Percentiles rank a stretch among this genome's conserved stretches.
phyloP scores from a whole-genome alignment of 1,284 basidiomycete genomes.

The Stygiomarasmius scandens region DNA sequence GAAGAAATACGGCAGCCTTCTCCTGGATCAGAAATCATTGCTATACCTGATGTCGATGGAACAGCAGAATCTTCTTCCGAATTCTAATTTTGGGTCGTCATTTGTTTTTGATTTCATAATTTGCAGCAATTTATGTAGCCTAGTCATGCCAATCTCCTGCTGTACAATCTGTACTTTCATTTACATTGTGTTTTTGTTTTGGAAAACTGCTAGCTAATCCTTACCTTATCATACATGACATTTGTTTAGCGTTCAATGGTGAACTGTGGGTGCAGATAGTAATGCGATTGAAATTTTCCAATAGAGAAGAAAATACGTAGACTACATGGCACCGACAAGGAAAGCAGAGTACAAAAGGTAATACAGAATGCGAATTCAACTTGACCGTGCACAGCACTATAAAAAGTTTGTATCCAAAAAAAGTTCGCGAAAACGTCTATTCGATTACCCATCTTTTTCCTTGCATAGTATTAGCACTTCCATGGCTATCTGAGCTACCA shows the following conservation, averaged over 20 bases:
- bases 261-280: background rate
- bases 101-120: background rate
- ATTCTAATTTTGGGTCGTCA: background rate
- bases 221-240: background rate
- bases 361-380: background rate
- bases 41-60: slow-evolving; percentile 5
- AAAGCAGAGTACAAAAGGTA: background rate
- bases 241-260: background rate
- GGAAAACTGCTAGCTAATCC: background rate
- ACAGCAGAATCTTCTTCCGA: slow-evolving; percentile 20
- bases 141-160: slow-evolving; percentile 12
- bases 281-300: background rate
- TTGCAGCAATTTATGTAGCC: slow-evolving; percentile 14
- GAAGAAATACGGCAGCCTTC: slow-evolving; percentile 46
- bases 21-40: slow-evolving; percentile 29
- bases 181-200: no score
- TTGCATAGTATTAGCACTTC: slow-evolving; percentile 2
- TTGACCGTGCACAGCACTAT: background rate
- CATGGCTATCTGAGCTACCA: slow-evolving; percentile 15
- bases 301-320: background rate
- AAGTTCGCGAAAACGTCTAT: slow-evolving; percentile 3
- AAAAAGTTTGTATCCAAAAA: background rate
- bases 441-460: slow-evolving; percentile 21
- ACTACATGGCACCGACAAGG: background rate
- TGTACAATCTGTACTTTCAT: slow-evolving; percentile 14